Evolutionary conservation across 208 protist genomes (phyloP), one percentile per base, ranked within the genome.

Genomic region (Wallacemonas rigidus): DNA sequence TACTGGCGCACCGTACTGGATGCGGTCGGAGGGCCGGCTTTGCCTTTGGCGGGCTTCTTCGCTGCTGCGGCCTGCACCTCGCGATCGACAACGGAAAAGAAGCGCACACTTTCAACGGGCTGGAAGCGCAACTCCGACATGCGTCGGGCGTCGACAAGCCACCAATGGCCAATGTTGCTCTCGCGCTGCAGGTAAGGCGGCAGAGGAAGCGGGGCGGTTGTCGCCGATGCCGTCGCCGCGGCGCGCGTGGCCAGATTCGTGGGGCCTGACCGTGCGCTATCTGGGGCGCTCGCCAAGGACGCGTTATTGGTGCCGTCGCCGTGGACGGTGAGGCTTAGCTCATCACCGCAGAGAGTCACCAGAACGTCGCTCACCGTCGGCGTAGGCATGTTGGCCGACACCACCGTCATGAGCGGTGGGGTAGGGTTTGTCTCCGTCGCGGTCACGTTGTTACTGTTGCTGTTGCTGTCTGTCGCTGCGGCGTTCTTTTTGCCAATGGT

Each of bases 41-140:
- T 86, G 53, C 38, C 51, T 48, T 77, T 81, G 3, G 72, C 58
- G 14, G 51, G 63, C 63, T 81, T 85, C 79, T 91, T 91, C 2
- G 67, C 62, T 9, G 64, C 45, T 14, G 8, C 6, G 15, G 53
- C 45, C 51, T 68, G 14, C n/a, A 85, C 75, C 38, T 95, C 92
- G 4, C 82, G 81, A 62, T 91, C 83, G 2, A 90, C 76, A 35
- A 78, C 65, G 48, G 92, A 88, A 71, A 94, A 93, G 71, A 94
- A 91, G 38, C 86, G 84, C n/a, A 96, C 86, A 55, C 26, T 65
- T 5, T 65, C 60, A 4, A 65, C 12, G 12, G 38, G 36, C 11
- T 74, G 58, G 5, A 48, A 47, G 41, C 4, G 45, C 65, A 53
- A 72, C 50, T 43, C 51, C 2, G 53, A 41, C 73, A 82, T 62